Evolutionary conservation across 805 yeast species (phyloP).

Genomic region (Suhomyces prunicola): DNA sequence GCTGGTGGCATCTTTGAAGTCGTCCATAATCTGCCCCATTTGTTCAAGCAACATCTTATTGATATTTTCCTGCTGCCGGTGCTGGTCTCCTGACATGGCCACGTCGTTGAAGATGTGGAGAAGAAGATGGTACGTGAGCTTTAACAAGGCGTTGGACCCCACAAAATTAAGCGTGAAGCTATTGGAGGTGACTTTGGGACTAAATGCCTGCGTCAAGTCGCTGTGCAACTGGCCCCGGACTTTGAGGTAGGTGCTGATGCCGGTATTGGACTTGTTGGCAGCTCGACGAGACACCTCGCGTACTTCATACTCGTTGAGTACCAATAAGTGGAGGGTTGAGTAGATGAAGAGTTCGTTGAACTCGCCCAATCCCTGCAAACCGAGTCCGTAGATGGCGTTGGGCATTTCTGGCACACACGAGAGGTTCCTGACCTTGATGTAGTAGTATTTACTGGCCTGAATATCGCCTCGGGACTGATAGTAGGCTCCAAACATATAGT

Average conservation of each 20-base stretch:
- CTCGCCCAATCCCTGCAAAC: slow-evolving; percentile 17
- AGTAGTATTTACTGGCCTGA: slow-evolving; percentile 38
- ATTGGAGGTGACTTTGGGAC: slow-evolving; percentile 12
- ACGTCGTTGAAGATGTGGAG: slow-evolving; percentile 7
- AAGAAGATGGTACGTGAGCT: slow-evolving; percentile 15
- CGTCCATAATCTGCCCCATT: slow-evolving; percentile 1
- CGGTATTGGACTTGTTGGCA: slow-evolving; percentile 1
- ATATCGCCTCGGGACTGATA: slow-evolving; percentile 37
- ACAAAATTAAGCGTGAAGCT: slow-evolving; percentile 16
- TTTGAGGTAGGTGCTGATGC: slow-evolving; percentile 7
- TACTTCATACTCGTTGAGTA: slow-evolving; percentile 23
- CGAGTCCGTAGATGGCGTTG: slow-evolving; percentile 15
- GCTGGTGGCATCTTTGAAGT: slow-evolving; percentile 1
- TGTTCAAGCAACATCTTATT: slow-evolving; percentile 2
- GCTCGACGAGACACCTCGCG: slow-evolving; percentile 1
- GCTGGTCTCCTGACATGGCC: neutral
- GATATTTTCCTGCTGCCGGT: neutral
- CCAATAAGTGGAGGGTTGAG: slow-evolving; percentile 27
- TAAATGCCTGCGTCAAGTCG: slow-evolving; percentile 15
- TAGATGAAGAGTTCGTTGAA: slow-evolving; percentile 27
- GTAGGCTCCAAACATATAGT: slow-evolving; percentile 38
- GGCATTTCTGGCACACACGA: neutral
- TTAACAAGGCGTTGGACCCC: slow-evolving; percentile 11
- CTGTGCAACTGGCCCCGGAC: slow-evolving; percentile 12
- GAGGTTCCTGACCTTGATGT: slow-evolving; percentile 29